Conservation (phyloP, 169 alveolate species). For the Plasmodium fragile region DNA sequence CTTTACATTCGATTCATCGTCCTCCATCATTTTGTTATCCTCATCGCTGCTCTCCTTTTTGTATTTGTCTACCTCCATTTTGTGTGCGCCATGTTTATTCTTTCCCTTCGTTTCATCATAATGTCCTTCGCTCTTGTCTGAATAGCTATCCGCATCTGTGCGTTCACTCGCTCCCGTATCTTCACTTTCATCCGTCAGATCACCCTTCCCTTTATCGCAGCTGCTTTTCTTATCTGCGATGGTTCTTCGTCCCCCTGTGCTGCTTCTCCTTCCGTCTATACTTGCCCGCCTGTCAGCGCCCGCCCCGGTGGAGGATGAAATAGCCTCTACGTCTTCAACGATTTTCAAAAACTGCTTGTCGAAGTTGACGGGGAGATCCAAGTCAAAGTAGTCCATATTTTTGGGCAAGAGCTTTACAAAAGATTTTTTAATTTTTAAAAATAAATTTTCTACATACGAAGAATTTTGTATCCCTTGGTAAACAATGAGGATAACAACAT, state of each 20-base stretch:
- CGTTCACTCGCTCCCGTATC: neutral
- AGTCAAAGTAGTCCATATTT: slow-evolving; percentile 11
- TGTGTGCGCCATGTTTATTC: neutral
- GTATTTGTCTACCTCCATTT: slow-evolving; percentile 1
- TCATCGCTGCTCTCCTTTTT: slow-evolving; percentile 11
- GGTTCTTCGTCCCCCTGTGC: neutral
- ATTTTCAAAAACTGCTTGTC: slow-evolving; percentile 61
- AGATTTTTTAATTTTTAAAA: slow-evolving; percentile 40
- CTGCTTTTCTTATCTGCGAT: neutral
- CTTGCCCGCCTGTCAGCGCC: neutral
- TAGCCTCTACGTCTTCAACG: slow-evolving; percentile 26
- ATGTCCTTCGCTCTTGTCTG: neutral
- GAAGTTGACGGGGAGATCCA: slow-evolving; percentile 40
- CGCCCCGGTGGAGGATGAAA: neutral
- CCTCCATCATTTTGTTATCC: neutral
- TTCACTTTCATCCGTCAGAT: neutral
- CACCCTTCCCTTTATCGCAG: neutral
- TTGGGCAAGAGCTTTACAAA: slow-evolving; percentile 41
- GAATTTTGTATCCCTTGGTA: slow-evolving; percentile 67
- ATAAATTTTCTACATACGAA: slow-evolving; percentile 34
- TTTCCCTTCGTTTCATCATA: neutral
- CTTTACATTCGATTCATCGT: neutral
- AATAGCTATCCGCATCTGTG: neutral
- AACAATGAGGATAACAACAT: slow-evolving; percentile 53
- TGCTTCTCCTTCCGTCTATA: neutral